Base-by-base conservation (phyloP, 768 basidiomycete species). In the Polyporus arcularius region DNA sequence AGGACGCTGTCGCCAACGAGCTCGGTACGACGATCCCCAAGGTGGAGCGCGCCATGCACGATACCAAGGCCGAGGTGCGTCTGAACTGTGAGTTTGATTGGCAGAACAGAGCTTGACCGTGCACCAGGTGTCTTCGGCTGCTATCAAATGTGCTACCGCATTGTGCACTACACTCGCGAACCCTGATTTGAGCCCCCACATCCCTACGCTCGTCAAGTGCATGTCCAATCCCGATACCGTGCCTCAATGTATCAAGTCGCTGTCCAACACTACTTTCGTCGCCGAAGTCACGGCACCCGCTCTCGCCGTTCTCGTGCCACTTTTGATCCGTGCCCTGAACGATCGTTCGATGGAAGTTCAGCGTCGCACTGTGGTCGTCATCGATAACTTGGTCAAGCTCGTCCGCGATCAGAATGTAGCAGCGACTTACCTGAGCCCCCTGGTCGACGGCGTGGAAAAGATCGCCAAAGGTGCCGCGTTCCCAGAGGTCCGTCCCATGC, bases 281-380 rank as follows among this genome's bases (percentile, higher is more conserved):
- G 92, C 96, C 54, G 96, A 98, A 77, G 94, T 98, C 67, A 97
- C 90, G 26, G 87, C 94, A 0, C 96, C 96, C n/a, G 94, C 96
- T 11, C 84, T 98, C 32, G 96, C 96, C 15, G 94, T 98, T 65
- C 85, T 98, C 57, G 94, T 96, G 7, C 96, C 96, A 7, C 85
- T 98, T 26, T 80, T 98, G 50, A 80, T 85, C 45, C 93, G 96
- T 69, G 96, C 93, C 10, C 80, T 98, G 67, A 96, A 96, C 66
- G 96, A 97, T 72, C 85, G 96, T 65, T 94, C 94, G 59, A 97
- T 95, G 88, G 95, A 97, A 68, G 92, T 95, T 18, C 94, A 96
- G 72, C 89, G 96, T 58, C 87, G 96, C 60, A 89, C 93, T 0
- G 95, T 97, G 59, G 88, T 98, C 51, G 94, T 98, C 70, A 85